These are phyloP conservation scores for Fusarium miscanthi DNA, from an alignment of 2,329 filamentous ascomycete species.

Conservation along the genomic window DNA sequence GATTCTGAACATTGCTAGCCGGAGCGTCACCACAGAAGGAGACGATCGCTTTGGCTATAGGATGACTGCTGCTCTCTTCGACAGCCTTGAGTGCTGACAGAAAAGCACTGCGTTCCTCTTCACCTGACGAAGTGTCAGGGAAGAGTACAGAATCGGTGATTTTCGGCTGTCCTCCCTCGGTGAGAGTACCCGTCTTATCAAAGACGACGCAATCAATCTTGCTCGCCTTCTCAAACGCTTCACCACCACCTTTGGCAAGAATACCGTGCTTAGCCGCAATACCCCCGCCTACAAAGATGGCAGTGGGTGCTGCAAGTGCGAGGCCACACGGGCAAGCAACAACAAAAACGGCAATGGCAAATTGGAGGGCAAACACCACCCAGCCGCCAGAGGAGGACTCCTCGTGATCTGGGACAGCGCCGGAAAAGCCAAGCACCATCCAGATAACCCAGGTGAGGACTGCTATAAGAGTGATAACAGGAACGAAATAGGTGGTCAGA, in stretches of 20 bases:
- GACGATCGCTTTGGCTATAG: constrained; percentile 77
- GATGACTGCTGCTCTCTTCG: constrained; percentile 80
- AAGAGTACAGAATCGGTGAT: constrained; percentile 68
- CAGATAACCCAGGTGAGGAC: constrained; percentile 78
- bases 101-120: constrained; percentile 48
- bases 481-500: constrained; percentile 81
- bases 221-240: constrained; percentile 87
- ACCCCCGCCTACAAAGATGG: constrained; percentile 84
- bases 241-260: constrained; percentile 84
- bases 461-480: constrained; percentile 75
- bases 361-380: constrained; percentile 80
- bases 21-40: constrained; percentile 64
- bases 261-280: constrained; percentile 84
- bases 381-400: constrained; percentile 70
- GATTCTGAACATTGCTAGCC: constrained; percentile 51
- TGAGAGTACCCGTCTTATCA: constrained; percentile 89
- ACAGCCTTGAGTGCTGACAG: constrained; percentile 68
- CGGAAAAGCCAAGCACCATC: constrained; percentile 72
- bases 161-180: constrained; percentile 75
- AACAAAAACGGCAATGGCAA: constrained; percentile 88
- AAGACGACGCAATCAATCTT: constrained; percentile 83
- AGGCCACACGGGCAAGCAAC: constrained; percentile 88
- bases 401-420: constrained; percentile 67
- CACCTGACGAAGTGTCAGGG: constrained; percentile 42
- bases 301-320: constrained; percentile 85